Percentiles rank a stretch among this genome's conserved stretches.
Evolutionary conservation across 192 early-diverging fungal species (phyloP).

Genomic region (Pecoramyces ruminantium): DNA sequence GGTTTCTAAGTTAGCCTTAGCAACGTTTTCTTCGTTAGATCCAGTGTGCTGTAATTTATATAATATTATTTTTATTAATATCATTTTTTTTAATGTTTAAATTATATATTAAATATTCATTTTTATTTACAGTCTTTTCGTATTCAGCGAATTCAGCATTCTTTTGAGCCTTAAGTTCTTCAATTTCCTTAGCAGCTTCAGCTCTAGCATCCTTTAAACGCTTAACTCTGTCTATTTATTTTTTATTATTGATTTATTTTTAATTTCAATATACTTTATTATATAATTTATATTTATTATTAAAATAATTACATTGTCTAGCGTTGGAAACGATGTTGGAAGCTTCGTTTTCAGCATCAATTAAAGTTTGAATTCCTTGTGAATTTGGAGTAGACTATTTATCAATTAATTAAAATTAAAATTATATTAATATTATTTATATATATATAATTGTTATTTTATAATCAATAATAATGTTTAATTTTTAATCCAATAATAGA

Average conservation of each 20-base stretch:
- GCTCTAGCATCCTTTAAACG: constrained; percentile 88
- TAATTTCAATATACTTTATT: not conserved
- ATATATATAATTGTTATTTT: too few relatives aligned
- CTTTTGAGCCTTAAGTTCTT: constrained; percentile 67
- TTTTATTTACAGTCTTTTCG: constrained; percentile 42
- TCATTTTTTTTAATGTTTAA: not conserved
- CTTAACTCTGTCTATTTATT: constrained; percentile 59
- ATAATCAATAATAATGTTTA: too few relatives aligned
- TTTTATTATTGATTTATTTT: not conserved
- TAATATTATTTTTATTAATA: not conserved
- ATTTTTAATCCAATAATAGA: too few relatives aligned
- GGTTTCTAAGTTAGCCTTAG: constrained; percentile 48
- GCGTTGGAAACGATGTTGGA: constrained; percentile 84
- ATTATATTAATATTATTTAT: too few relatives aligned
- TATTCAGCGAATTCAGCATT: constrained; percentile 58
- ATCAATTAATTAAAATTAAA: too few relatives aligned
- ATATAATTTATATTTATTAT: not conserved
- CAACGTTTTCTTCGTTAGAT: constrained; percentile 36
- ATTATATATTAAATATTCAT: not conserved
- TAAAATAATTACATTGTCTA: constrained; percentile 52
- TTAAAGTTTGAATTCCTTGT: constrained; percentile 85
- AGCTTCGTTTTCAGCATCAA: constrained; percentile 95
- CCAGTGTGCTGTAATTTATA: constrained; percentile 45
- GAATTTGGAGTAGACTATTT: constrained; percentile 28
- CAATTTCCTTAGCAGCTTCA: constrained; percentile 84